Evolutionary conservation across 176 grass and related monocot genomes (phyloP).

Genomic region (Pharus latifolius): DNA sequence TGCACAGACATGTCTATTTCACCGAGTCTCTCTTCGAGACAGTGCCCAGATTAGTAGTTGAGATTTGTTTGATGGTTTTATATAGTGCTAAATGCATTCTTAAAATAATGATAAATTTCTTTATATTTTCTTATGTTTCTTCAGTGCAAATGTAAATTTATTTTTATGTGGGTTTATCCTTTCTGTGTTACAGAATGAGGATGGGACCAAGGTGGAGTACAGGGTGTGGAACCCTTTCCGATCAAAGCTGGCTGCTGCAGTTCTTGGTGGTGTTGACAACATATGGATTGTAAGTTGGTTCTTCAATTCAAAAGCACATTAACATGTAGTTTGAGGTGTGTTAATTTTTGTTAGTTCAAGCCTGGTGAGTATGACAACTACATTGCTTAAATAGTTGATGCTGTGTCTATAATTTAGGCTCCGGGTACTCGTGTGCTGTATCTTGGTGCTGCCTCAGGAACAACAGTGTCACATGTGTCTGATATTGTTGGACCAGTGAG

Average conservation of each 20-base stretch:
- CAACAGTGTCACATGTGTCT: constrained; percentile 79
- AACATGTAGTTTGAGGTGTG: background rate
- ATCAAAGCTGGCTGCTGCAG: constrained; percentile 80
- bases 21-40: too few relatives aligned
- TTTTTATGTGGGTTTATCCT: background rate
- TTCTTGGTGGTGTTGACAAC: constrained; percentile 78
- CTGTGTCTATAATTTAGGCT: constrained; percentile 11
- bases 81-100: too few relatives aligned
- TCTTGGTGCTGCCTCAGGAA: constrained; percentile 86
- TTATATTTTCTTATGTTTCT: background rate
- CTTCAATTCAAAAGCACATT: too few relatives aligned
- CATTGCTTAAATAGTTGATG: background rate
- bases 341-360: background rate
- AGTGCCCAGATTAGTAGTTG: too few relatives aligned
- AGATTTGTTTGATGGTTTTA: too few relatives aligned
- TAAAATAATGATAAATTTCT: too few relatives aligned
- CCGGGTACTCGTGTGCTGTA: constrained; percentile 74
- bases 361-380: background rate
- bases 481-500: constrained; percentile 83
- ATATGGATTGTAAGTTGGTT: constrained; percentile 66
- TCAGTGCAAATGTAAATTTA: background rate
- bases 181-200: constrained; percentile 39
- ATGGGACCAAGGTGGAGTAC: constrained; percentile 69
- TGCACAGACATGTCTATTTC: too few relatives aligned
- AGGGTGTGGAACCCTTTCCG: constrained; percentile 86